Base-by-base conservation (phyloP, 208 protist species). In the Trypanosoma avium region DNA sequence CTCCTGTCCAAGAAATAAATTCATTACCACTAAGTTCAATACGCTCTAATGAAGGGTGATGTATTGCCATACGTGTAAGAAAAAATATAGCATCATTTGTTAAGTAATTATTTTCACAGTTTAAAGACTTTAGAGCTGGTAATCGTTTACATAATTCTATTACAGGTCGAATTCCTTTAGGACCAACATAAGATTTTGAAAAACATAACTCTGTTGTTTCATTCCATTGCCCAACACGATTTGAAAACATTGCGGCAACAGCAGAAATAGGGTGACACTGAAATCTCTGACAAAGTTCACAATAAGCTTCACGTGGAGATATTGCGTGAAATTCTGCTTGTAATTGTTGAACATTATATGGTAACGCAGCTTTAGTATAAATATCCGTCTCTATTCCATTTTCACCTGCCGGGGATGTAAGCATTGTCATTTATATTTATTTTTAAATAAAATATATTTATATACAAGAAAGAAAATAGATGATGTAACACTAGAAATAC, bases 1-100 rank as follows among this genome's bases (percentile, higher is more conserved):
- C 88, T 9, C 83, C 85, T 1, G 67, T 90, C 86, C 88, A 95
- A 21, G 88, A 91, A 13, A 95, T 77, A 56, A 64, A 75, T 42
- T 75, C 62, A 62, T 95, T 95, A 15, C 50, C 30, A 12, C 78
- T 78, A 17, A 92, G 67, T 38, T 92, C 83, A 22, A 95, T 58
- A 22, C 55, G 58, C 59, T 79, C 72, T 10, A 95, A 70, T 3
- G 60, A 26, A 1, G 82, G 83, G 57, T 95, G 88, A 32, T 60
- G 47, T 27, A 77, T 26, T 9, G 86, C 77, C 75, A 90, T 85
- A 33, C 79, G 70, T 30, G 77, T 76, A 0, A 95, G 26, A 55
- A 60, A 43, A 67, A 77, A 92, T 19, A 86, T 79, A 12, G 77
- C 73, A 15, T 89, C 69, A 66, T 95, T 95, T 24, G 24, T 75